phyloP scores from a whole-genome alignment of 163 green algal species.

The Scenedesmus sp. region DNA sequence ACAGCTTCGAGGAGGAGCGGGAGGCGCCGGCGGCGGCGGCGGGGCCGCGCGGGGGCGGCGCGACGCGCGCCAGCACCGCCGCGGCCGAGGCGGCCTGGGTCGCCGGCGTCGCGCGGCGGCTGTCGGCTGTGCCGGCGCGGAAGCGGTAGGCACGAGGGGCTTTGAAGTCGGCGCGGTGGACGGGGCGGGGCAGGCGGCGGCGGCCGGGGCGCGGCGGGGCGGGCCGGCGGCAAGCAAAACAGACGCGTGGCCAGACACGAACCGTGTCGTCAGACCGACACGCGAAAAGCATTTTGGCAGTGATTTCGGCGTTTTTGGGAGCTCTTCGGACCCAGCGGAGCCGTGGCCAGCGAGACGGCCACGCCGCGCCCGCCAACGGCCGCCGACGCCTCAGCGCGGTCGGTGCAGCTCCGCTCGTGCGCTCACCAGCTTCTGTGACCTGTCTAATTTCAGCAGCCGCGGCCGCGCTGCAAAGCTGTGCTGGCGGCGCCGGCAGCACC shows the following conservation, averaged over 20 bases:
- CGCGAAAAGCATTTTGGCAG: no score
- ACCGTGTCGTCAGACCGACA: no score
- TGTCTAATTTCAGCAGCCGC: neutral
- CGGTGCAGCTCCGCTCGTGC: neutral
- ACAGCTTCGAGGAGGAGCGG: neutral
- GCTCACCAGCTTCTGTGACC: neutral
- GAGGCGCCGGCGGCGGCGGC: neutral
- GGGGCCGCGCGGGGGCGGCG: neutral
- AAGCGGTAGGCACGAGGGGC: no score
- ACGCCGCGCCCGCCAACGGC: neutral
- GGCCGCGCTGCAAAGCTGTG: neutral
- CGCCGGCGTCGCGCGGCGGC: neutral
- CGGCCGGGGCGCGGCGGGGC: no score
- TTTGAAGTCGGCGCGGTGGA: no score
- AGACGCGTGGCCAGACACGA: neutral
- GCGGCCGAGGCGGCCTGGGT: neutral
- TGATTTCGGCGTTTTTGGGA: no score
- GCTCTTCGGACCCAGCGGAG: no score
- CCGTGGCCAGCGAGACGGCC: no score
- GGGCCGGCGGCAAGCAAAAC: neutral
- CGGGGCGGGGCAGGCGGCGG: neutral
- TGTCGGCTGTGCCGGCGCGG: neutral
- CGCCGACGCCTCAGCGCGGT: neutral
- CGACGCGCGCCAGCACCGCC: neutral
- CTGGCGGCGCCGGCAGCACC: neutral